A percentile compares a stretch with the other conserved stretches of the same genome.
These are phyloP conservation scores for Penicillium lividum DNA, from an alignment of 495 filamentous ascomycete genomes.

Conservation along the genomic window DNA sequence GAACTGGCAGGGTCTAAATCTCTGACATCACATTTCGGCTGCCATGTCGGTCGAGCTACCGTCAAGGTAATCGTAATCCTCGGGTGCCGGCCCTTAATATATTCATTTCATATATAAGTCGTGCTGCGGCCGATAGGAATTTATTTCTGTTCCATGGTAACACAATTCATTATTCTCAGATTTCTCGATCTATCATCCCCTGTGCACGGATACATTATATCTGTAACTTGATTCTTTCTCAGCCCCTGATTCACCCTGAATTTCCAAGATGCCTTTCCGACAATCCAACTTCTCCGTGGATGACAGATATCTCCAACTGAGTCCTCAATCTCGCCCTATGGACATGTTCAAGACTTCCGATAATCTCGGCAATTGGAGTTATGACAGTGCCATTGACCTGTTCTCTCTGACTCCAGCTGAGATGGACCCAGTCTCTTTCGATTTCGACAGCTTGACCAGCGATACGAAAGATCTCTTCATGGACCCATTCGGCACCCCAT, in stretches of 20 bases:
- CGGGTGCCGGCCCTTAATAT: constrained; percentile 5
- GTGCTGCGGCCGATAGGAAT: constrained; percentile 12
- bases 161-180: constrained; percentile 10
- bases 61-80: constrained; percentile 19
- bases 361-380: constrained; percentile 45
- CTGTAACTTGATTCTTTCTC: neutral
- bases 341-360: constrained; percentile 31
- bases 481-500: constrained; percentile 35
- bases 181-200: constrained; percentile 3
- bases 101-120: constrained; percentile 21
- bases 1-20: neutral
- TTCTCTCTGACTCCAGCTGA: constrained; percentile 41
- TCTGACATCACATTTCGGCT: constrained; percentile 30
- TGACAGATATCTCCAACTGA: constrained; percentile 27
- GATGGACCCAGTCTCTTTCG: constrained; percentile 38
- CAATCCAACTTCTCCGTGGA: constrained; percentile 22
- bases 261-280: constrained; percentile 24
- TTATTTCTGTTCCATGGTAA: constrained; percentile 13
- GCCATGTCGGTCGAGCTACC: constrained; percentile 13
- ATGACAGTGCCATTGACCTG: constrained; percentile 44
- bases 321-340: constrained; percentile 26
- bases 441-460: constrained; percentile 38
- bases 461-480: constrained; percentile 41
- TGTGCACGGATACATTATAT: constrained; percentile 1
- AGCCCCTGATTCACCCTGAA: neutral